A percentile compares a stretch with the other conserved stretches of the same genome.
These are phyloP conservation scores for Anisodus acutangulus DNA, from an alignment of 257 asterid genomes.

Conservation along the genomic window DNA sequence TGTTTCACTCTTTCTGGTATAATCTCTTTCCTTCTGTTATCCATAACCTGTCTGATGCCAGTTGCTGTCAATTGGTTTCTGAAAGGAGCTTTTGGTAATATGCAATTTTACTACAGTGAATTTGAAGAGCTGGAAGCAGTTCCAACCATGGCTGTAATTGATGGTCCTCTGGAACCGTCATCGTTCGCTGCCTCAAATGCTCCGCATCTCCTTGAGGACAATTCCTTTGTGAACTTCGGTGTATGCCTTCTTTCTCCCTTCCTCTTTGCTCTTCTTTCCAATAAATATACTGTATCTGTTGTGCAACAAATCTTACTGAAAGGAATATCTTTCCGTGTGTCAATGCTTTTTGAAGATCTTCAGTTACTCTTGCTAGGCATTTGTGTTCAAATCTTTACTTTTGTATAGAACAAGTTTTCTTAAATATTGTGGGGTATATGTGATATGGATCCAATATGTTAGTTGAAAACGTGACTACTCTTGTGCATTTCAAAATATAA, in stretches of 20 bases:
- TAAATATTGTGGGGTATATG: background rate
- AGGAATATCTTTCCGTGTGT: background rate
- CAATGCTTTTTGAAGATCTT: slow-evolving; percentile 1
- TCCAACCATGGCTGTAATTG: slow-evolving; percentile 80
- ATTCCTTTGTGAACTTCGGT: slow-evolving; percentile 80
- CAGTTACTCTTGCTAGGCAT: background rate
- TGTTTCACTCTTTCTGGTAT: background rate
- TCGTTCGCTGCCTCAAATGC: slow-evolving; percentile 53
- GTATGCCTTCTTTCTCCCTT: slow-evolving; percentile 48
- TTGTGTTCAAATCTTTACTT: slow-evolving; percentile 15
- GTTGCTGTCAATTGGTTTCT: slow-evolving; percentile 24
- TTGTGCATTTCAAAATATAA: background rate
- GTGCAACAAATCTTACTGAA: slow-evolving; percentile 13
- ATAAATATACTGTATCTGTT: background rate
- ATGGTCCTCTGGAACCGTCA: slow-evolving; percentile 87
- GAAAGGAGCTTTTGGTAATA: slow-evolving; percentile 16
- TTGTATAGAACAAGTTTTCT: background rate
- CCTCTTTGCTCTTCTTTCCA: slow-evolving; percentile 20
- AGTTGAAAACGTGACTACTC: background rate
- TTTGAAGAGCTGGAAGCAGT: slow-evolving; percentile 96
- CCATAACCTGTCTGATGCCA: slow-evolving; percentile 6
- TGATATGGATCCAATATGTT: background rate
- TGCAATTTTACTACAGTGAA: slow-evolving; percentile 56
- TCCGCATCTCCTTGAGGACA: slow-evolving; percentile 71
- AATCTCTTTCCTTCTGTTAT: background rate